Base-by-base conservation (phyloP, 306 rosid genomes). In the Datisca glomerata region DNA sequence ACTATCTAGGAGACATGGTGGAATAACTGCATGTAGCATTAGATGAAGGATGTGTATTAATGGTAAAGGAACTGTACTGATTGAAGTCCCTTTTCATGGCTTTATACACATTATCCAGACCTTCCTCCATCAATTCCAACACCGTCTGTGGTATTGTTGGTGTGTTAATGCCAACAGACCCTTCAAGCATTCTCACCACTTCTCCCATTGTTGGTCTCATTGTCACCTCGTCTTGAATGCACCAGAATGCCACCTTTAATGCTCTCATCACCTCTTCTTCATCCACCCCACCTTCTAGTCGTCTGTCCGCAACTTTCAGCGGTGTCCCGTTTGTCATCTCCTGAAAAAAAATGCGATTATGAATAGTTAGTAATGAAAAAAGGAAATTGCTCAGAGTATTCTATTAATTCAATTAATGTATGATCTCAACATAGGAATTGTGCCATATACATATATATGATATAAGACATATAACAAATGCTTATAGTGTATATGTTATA, bases 61-160 rank as follows among this genome's bases (percentile, higher is more conserved):
- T 49, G 40, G 95, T 80, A 79, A 72, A 83, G 60, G 97, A 89
- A 64, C 94, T 76, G 39, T 21, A 76, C 12, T 71, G 85, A 49
- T 71, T 87, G 52, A 56, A 60, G 31, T 87, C 94, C 72, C 89
- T 69, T 57, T 72, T 89, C 93, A 80, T 89, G 36, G 93, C 89
- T 70, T 44, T 83, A 60, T 87, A 80, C 4, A 79, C 93, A 15
- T 74, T 65, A 12, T 83, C 89, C 34, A 87, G 64, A 8, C 94
- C 97, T 76, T 87, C 97, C 11, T 87, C 83, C 24, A 83, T 49
- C 44, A 83, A 53, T 66, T 87, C 97, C 53, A 70, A 27, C 9
- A 87, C 80, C 31, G 97, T 83, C 34, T 79, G 97, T 6, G 97
- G 97, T 85, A 87, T 87, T 24, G 94, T 89, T 8, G 97, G 97